Conservation (phyloP, 2,329 filamentous ascomycete genomes). For the Berkeleyomyces rouxiae region DNA sequence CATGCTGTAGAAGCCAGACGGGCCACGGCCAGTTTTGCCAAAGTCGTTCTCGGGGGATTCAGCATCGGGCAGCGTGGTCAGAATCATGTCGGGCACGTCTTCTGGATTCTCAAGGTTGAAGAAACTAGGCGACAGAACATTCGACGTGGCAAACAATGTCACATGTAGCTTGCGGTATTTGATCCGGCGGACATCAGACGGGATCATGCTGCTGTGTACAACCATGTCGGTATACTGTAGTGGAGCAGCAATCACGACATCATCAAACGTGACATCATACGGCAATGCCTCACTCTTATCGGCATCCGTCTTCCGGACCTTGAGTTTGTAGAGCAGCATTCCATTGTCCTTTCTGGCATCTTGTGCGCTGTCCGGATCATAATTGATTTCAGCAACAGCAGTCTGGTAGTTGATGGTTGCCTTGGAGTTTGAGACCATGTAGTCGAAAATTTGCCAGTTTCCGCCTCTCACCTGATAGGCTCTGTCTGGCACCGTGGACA, state of each 20-base stretch:
- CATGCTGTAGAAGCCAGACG: slow-evolving; percentile 69
- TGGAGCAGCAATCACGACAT: slow-evolving; percentile 68
- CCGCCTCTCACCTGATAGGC: slow-evolving; percentile 66
- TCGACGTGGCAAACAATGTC: slow-evolving; percentile 69
- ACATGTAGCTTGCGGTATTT: slow-evolving; percentile 79
- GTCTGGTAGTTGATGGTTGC: slow-evolving; percentile 50
- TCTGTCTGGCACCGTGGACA: slow-evolving; percentile 77
- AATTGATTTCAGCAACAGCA: slow-evolving; percentile 41
- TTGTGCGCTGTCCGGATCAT: not conserved
- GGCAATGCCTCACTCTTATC: slow-evolving; percentile 19
- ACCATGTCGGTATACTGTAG: slow-evolving; percentile 63
- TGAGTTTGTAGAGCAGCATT: not conserved
- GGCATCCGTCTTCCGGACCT: slow-evolving; percentile 19
- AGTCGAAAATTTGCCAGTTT: slow-evolving; percentile 88
- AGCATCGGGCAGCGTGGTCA: slow-evolving; percentile 59
- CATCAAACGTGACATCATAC: slow-evolving; percentile 44
- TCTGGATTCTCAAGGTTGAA: slow-evolving; percentile 49
- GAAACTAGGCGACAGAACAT: slow-evolving; percentile 50
- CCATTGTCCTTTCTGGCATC: too few relatives aligned
- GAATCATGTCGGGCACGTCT: slow-evolving; percentile 52
- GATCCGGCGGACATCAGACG: slow-evolving; percentile 55
- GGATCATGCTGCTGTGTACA: slow-evolving; percentile 47
- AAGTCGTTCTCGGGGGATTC: slow-evolving; percentile 30
- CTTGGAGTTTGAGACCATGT: slow-evolving; percentile 52
- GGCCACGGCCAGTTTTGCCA: slow-evolving; percentile 46